A percentile compares a stretch with the other conserved stretches of the same genome.
Conservation (phyloP, 257 asterid species). For the Lycium barbarum region DNA sequence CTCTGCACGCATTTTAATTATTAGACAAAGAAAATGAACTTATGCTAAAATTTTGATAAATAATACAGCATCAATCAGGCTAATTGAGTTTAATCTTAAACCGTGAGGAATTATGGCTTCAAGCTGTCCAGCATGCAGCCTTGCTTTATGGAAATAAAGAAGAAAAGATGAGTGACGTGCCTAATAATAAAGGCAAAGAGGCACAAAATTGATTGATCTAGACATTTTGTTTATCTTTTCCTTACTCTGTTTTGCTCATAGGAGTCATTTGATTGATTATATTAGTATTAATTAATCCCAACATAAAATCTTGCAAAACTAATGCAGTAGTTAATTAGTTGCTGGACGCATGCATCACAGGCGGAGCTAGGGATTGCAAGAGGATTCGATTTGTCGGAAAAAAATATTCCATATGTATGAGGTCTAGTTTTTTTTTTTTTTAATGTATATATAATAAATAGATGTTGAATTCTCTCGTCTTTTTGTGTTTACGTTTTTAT, state of each 20-base stretch:
- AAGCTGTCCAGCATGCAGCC: constrained; percentile 27
- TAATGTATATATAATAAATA: no score
- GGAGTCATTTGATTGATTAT: not conserved
- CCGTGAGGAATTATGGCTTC: constrained; percentile 25
- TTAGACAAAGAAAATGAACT: no score
- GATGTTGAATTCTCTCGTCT: no score
- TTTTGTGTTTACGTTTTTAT: no score
- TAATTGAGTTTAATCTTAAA: constrained; percentile 1
- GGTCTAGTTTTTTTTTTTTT: no score
- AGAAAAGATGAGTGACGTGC: constrained; percentile 4
- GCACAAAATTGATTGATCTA: not conserved
- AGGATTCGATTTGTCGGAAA: no score
- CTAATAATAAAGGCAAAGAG: not conserved
- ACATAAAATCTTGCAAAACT: not conserved
- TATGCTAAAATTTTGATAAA: not conserved
- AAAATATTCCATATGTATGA: no score
- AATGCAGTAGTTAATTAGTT: not conserved
- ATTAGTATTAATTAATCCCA: not conserved
- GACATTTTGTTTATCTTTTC: not conserved
- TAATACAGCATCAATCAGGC: not conserved
- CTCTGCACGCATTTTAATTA: no score
- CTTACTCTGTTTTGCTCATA: not conserved
- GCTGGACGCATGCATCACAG: no score
- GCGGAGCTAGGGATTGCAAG: no score
- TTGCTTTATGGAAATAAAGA: constrained; percentile 16